Percentiles rank a stretch among this genome's conserved stretches.
These are phyloP conservation scores for Mycena alexandri DNA, from an alignment of 768 basidiomycete genomes.

Conservation along the genomic window DNA sequence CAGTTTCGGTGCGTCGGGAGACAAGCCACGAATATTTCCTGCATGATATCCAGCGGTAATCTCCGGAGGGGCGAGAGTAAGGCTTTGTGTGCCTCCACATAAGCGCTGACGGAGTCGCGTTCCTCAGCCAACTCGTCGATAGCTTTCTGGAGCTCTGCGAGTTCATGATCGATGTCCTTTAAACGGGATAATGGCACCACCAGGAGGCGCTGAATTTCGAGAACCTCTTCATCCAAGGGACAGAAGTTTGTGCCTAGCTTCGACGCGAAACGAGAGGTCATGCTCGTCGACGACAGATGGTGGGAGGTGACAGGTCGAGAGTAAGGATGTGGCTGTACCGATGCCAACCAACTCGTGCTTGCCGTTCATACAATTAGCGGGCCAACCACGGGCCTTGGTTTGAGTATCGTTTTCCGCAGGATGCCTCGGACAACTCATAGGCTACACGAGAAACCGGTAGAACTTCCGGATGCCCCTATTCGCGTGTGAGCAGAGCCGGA, in stretches of 20 bases:
- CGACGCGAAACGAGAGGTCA: conserved; percentile 12
- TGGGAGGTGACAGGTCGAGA: no score
- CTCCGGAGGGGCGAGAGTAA: conserved; percentile 1
- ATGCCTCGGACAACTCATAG: no score
- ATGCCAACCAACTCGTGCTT: no score
- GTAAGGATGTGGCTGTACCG: no score
- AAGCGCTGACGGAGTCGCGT: neutral
- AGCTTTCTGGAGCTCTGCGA: conserved; percentile 7
- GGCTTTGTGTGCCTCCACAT: conserved; percentile 2
- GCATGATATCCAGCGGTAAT: conserved; percentile 11
- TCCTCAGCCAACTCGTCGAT: conserved; percentile 2
- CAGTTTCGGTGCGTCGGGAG: conserved; percentile 24
- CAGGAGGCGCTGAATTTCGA: conserved; percentile 10
- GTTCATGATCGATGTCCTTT: neutral
- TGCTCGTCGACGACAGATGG: neutral
- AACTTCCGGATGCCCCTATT: no score
- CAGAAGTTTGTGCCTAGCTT: conserved; percentile 22
- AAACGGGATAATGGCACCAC: neutral
- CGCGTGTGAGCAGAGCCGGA: no score
- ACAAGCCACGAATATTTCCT: conserved; percentile 31
- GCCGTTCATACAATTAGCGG: no score
- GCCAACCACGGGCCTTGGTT: no score
- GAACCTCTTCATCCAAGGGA: conserved; percentile 11
- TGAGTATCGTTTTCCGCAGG: no score
- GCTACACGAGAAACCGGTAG: no score